Evolutionary conservation across 768 basidiomycete genomes (phyloP), one percentile per base, ranked within the genome.

Genomic region (Tulasnella sp.): DNA sequence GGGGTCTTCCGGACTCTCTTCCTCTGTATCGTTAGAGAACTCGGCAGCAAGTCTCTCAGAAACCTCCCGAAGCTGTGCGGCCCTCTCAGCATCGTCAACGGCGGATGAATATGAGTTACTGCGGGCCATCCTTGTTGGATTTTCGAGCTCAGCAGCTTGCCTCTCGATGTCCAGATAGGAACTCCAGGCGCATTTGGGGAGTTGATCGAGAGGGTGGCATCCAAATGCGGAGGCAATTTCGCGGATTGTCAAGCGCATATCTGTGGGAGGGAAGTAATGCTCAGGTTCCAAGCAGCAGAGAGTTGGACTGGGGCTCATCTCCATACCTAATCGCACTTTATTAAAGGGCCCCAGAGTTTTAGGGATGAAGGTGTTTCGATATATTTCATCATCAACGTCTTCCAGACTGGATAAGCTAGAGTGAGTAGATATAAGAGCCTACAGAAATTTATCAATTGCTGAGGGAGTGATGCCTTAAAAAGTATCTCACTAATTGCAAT

Each of bases 401-500:
- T 60, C 60, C 2, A 58, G 47, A 4, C 43, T 45, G 10, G 53
- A 25, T 9, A 60, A 39, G 24, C 57, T 57, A 12, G 58, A 60
- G 45, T 61, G 53, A 13, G 59, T 56, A 3, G 60, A 55, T n/a
- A 61, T 59, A 1, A 60, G 29, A 24, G 59, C 56, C 59, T 59
- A 25, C 12, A 24, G 12, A 53, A 19, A 27, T 29, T 15, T 25
- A 27, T 32, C 16, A n/a, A 10, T 31, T 34, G 24, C 10, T 31
- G 24, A 27, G 39, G 31, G 20, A 29, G 3, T 5, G 28, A 35
- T 31, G 8, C 19, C 16, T 22, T 53, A 29, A 28, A 28, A 55
- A n/a, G n/a, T 29, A 41, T 10, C 37, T 20, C 41, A 52, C 55
- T 37, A 54, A 39, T 42, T 61, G 60, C 24, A 62, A 45, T 8